Percentiles rank a stretch among this genome's conserved stretches.
Evolutionary conservation across 2,329 filamentous ascomycete species (phyloP).

Genomic region (Acarospora socialis): DNA sequence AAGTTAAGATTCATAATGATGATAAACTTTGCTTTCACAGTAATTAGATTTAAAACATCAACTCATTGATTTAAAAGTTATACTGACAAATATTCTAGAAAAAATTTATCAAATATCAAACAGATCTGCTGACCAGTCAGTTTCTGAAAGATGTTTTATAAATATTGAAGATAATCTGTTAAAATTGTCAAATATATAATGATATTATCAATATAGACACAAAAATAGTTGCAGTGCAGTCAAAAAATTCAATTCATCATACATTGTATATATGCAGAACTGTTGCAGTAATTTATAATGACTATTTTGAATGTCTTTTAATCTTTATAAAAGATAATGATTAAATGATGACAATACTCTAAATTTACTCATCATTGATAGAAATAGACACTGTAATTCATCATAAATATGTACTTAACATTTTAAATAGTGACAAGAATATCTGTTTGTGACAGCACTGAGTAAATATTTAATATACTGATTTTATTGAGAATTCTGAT

Average conservation of each 20-base stretch:
- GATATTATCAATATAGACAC: no score
- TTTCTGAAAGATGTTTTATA: no score
- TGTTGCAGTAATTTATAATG: slow-evolving; percentile 2
- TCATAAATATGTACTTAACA: neutral
- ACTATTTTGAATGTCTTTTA: slow-evolving; percentile 5
- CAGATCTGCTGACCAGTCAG: no score
- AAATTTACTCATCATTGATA: slow-evolving; percentile 1
- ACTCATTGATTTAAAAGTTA: no score
- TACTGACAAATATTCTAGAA: no score
- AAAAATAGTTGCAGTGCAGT: no score
- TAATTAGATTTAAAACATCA: neutral
- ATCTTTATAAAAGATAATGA: neutral
- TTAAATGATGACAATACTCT: neutral
- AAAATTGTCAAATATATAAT: no score
- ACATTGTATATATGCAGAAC: neutral
- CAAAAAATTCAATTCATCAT: no score
- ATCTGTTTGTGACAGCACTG: neutral
- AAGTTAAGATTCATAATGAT: neutral
- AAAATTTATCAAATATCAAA: no score
- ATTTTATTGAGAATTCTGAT: slow-evolving; percentile 4
- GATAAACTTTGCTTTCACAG: neutral
- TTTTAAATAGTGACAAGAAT: neutral
- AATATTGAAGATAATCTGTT: no score
- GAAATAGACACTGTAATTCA: slow-evolving; percentile 2
- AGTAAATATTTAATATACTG: neutral